A percentile compares a stretch with the other conserved stretches of the same genome.
These are phyloP conservation scores for Westerdykella aurantiaca DNA, from an alignment of 2,329 filamentous ascomycete species.

Conservation along the genomic window DNA sequence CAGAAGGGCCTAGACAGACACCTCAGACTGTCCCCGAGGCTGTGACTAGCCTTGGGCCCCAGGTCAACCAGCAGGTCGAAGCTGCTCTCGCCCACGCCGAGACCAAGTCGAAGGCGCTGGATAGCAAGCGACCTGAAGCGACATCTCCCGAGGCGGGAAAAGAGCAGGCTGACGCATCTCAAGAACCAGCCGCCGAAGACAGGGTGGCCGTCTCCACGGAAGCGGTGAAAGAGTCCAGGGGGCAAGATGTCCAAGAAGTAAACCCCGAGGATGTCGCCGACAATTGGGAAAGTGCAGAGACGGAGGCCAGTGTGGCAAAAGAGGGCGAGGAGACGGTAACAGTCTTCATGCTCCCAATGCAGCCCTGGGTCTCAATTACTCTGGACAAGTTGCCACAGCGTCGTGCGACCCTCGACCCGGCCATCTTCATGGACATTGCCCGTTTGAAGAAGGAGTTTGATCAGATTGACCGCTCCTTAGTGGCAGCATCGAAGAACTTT, in stretches of 20 bases:
- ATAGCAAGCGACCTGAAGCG: slow-evolving; percentile 40
- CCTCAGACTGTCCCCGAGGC: slow-evolving; percentile 66
- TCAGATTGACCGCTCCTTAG: slow-evolving; percentile 89
- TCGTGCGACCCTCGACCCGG: slow-evolving; percentile 63
- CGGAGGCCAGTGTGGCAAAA: slow-evolving; percentile 62
- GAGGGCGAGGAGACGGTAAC: slow-evolving; percentile 63
- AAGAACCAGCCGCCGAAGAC: slow-evolving; percentile 41
- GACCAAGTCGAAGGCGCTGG: slow-evolving; percentile 35
- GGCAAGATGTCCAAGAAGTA: slow-evolving; percentile 48
- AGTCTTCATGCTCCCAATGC: slow-evolving; percentile 95
- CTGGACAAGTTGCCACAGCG: slow-evolving; percentile 54
- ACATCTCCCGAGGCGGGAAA: slow-evolving; percentile 44
- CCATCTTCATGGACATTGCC: slow-evolving; percentile 85
- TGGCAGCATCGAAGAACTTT: slow-evolving; percentile 81
- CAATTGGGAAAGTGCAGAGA: slow-evolving; percentile 84
- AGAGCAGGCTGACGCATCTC: slow-evolving; percentile 51
- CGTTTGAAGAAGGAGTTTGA: slow-evolving; percentile 96
- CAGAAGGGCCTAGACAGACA: slow-evolving; percentile 9
- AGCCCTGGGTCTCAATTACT: slow-evolving; percentile 86
- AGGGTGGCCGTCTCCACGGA: slow-evolving; percentile 31
- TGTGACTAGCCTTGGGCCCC: slow-evolving; percentile 58
- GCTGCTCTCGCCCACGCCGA: slow-evolving; percentile 55
- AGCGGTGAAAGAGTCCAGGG: slow-evolving; percentile 52
- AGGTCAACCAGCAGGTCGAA: slow-evolving; percentile 57
- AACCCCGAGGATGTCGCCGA: slow-evolving; percentile 62